A percentile compares a stretch with the other conserved stretches of the same genome.
Evolutionary conservation across 2,329 filamentous ascomycete species (phyloP).

Genomic region (Sclerotinia trifoliorum): DNA sequence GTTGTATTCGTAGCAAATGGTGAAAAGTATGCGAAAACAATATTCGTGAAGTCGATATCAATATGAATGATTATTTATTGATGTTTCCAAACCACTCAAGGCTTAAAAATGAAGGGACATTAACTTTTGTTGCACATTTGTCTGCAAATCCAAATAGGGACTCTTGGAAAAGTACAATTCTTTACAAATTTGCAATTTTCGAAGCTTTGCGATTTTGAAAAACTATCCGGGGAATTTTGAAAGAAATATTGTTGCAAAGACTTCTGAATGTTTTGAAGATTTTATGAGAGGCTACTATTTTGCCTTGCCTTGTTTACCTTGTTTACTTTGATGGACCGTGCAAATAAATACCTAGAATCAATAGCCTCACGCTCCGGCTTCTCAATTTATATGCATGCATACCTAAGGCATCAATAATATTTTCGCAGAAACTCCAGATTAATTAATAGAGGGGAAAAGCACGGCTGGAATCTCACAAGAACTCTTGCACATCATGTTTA

Average conservation of each 20-base stretch:
- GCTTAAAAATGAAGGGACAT: not conserved
- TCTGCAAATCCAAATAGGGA: not conserved
- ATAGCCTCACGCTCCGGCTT: not conserved
- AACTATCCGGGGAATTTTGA: not conserved
- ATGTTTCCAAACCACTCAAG: not conserved
- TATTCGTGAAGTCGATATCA: not conserved
- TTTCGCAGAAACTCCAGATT: conserved; percentile 6
- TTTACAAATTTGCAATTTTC: too few species aligned
- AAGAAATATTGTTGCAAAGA: not conserved
- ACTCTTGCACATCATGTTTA: conserved; percentile 37
- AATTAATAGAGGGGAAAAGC: not conserved
- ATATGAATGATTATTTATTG: not conserved
- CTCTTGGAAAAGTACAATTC: not conserved
- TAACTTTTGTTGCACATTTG: not conserved
- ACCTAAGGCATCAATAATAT: conserved; percentile 7
- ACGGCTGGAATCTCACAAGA: not conserved
- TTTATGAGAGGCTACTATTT: conserved; percentile 11
- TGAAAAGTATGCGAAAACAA: not conserved
- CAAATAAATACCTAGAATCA: not conserved
- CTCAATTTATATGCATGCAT: not conserved
- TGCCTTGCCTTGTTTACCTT: conserved; percentile 1
- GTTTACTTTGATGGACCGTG: not conserved
- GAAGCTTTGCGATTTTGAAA: not conserved
- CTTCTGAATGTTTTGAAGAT: not conserved
- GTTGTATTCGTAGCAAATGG: not conserved